Evolutionary conservation across 768 basidiomycete species (phyloP).

Genomic region (Lactarius hatsudake): DNA sequence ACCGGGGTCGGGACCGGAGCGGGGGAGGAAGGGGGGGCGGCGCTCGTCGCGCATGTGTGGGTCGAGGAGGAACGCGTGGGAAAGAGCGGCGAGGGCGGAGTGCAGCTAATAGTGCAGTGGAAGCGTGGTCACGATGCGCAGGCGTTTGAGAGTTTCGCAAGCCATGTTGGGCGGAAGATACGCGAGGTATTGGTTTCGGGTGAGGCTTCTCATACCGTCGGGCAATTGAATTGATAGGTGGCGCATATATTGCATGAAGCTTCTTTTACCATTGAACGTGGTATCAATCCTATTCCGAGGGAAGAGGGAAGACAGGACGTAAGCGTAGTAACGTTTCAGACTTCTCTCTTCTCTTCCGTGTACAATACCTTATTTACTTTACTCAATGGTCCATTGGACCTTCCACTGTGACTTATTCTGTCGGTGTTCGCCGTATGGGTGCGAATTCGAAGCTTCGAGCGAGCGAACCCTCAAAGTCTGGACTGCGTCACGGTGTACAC

Average conservation of each 20-base stretch:
- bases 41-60: conserved; percentile 32
- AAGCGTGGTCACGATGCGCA: conserved; percentile 53
- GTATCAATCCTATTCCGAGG: neutral
- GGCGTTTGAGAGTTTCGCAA: conserved; percentile 65
- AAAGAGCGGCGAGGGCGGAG: neutral
- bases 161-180: conserved; percentile 59
- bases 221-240: neutral
- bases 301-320: neutral
- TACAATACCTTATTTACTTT: neutral
- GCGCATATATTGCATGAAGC: neutral
- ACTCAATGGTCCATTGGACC: neutral
- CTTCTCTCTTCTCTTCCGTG: no score
- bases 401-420: neutral
- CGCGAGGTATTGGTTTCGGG: conserved; percentile 6
- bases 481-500: no score
- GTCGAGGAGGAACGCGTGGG: conserved; percentile 18
- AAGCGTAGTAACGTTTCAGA: no score
- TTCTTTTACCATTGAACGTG: neutral
- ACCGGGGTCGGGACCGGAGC: neutral
- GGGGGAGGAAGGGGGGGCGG: conserved; percentile 1
- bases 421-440: neutral
- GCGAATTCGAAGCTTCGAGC: no score
- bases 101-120: conserved; percentile 56
- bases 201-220: neutral
- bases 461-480: no score